Evolutionary conservation across 2,329 filamentous ascomycete genomes (phyloP).

Genomic region (Ceratocystis huliohia): DNA sequence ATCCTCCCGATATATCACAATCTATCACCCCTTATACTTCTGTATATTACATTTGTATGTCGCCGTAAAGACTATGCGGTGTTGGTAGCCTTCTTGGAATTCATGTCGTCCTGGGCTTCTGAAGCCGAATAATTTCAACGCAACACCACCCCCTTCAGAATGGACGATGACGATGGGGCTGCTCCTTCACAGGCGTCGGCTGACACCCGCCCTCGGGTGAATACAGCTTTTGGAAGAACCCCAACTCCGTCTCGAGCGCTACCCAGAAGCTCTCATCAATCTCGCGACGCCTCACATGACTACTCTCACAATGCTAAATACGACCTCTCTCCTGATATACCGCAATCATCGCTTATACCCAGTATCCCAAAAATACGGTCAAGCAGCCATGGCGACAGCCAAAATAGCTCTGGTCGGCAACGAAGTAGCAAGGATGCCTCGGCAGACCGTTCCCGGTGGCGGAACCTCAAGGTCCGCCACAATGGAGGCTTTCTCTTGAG

Average conservation of each 20-base stretch:
- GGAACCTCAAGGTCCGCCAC: conserved; percentile 33
- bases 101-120: not conserved
- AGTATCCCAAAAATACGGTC: not conserved
- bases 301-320: conserved; percentile 8
- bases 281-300: not conserved
- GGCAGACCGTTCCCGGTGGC: conserved; percentile 21
- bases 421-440: not conserved
- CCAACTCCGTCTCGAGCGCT: not conserved
- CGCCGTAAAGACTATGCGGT: conserved; percentile 4
- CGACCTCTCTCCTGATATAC: conserved; percentile 7
- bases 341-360: conserved; percentile 4
- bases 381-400: conserved; percentile 1
- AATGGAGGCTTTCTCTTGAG: conserved; percentile 41
- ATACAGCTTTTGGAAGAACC: not conserved
- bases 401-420: not conserved
- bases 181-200: not conserved
- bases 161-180: conserved; percentile 8
- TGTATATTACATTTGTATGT: not conserved
- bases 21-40: not conserved
- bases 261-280: not conserved
- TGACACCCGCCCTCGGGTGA: not conserved
- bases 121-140: not conserved
- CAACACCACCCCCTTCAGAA: not conserved
- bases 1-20: not conserved
- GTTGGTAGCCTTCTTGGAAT: not conserved